Evolutionary conservation across 495 filamentous ascomycete genomes (phyloP), one percentile per base, ranked within the genome.

Genomic region (Baudoinia panamericana): DNA sequence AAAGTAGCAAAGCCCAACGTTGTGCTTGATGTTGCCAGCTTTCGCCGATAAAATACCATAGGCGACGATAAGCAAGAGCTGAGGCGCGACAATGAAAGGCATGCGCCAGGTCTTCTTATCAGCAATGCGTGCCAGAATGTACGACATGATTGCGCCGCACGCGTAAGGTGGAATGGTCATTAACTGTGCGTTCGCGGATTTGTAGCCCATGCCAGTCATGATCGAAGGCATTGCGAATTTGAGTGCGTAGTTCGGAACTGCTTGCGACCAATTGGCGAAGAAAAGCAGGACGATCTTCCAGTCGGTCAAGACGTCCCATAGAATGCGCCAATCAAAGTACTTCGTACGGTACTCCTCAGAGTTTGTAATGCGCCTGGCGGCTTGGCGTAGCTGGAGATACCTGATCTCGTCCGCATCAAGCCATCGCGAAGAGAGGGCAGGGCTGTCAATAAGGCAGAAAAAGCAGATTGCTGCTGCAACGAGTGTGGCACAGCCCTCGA

Each of bases 51-150:
- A 36, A 44, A 36, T 53, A 9, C 4, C 53, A 39, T 61, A 65
- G n/a, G 48, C 61, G 19, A 59, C 46, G 2, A 49, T 29, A 6
- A 64, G 48, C 5, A 59, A 43, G 10, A 47, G 20, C 13, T 56
- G 20, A 3, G 61, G 56, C 12, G 39, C 43, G 1, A 47, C 57
- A 2, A 65, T 53, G 36, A 65, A 67, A 11, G 62, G 59, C 52
- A 59, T 56, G 6, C 61, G 55, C 59, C 62, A 61, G 39, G 54
- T 51, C 40, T 60, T 58, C 4, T 48, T 46, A 26, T 68, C 65
- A 1, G 61, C 59, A 11, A 67, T 28, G 3, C 18, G 33, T 3
- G 57, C 51, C 36, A 61, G 60, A 19, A 52, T 40, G 22, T 64
- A 36, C 2, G 60, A 55, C 3, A 56, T 58, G 21, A 62, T 33